Evolutionary conservation across 2,329 filamentous ascomycete species (phyloP).

Genomic region (Colletotrichum endophyticum): DNA sequence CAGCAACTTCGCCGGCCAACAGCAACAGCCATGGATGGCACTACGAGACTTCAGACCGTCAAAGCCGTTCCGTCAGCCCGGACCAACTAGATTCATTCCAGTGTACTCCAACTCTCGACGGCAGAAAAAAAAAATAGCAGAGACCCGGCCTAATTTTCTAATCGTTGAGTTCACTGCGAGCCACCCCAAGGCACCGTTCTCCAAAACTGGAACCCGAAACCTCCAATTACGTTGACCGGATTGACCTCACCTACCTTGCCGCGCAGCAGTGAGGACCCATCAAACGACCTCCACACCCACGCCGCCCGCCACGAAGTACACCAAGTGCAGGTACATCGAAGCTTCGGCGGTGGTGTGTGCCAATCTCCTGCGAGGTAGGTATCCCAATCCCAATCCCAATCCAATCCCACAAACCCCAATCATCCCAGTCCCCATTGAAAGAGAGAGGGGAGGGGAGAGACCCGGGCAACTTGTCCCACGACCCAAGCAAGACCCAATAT

Average conservation of each 20-base stretch:
- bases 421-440: constrained; percentile 15
- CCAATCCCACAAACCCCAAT: constrained; percentile 11
- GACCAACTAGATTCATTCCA: constrained; percentile 19
- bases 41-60: background rate
- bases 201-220: constrained; percentile 10
- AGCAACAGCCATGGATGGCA: background rate
- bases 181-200: constrained; percentile 2
- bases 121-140: background rate
- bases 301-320: constrained; percentile 6
- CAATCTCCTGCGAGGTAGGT: background rate
- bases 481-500: constrained; percentile 12
- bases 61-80: constrained; percentile 8
- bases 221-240: constrained; percentile 17
- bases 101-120: background rate
- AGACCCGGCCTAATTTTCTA: constrained; percentile 15
- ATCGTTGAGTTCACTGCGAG: constrained; percentile 17
- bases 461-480: background rate
- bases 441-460: background rate
- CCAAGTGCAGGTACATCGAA: background rate
- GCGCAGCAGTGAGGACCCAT: constrained; percentile 14
- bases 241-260: constrained; percentile 18
- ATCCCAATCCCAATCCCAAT: background rate
- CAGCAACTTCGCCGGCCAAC: background rate
- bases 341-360: background rate
- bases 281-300: constrained; percentile 16